Evolutionary conservation across 306 rosid genomes (phyloP), one percentile per base, ranked within the genome.

Genomic region (Quercus berberidifolia): DNA sequence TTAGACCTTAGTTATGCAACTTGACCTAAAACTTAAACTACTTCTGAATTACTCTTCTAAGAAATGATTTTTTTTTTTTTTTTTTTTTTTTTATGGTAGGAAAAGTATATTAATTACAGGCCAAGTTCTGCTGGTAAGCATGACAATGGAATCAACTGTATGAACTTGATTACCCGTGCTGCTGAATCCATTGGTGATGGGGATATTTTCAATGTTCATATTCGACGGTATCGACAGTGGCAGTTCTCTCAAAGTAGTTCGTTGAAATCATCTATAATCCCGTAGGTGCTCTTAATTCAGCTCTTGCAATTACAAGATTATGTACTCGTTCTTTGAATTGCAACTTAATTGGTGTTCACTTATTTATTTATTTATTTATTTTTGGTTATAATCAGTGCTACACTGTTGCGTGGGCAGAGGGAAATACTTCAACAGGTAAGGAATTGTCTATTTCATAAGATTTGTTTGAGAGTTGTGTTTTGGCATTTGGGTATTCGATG

Each of bases 131-230:
- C 82, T 79, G 85, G 84, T 71, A 93, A 90, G 85, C 98, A 95
- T 84, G 92, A 87, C 84, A 80, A 49, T 84, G 98, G 93, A 76
- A 54, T 90, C 68, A 91, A 91, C 81, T 97, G 96, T 25, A 91
- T 95, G 99, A 82, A 84, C 81, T 80, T 86, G 80, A 90, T 95
- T 76, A 97, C 98, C 56, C 88, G 91, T 77, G 96, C 99, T 19
- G 94, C 99, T 55, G 99, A 93, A 85, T 95, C 98, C 79, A 93
- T 95, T 84, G 97, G 92, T 46, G 88, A 89, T 85, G 99, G 94
- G 58, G 99, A 95, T 85, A 88, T 95, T 78, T 84, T 95, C 87
- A 91, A 90, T 60, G 98, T 95, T 60, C 98, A 95, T 80, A 93
- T 95, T 85, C 90, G 97, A 83, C 93, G 96, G 83, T 87, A 95